A percentile compares a stretch with the other conserved stretches of the same genome.
Evolutionary conservation across 2,329 filamentous ascomycete species (phyloP).

Genomic region (Diaporthe longicolla): DNA sequence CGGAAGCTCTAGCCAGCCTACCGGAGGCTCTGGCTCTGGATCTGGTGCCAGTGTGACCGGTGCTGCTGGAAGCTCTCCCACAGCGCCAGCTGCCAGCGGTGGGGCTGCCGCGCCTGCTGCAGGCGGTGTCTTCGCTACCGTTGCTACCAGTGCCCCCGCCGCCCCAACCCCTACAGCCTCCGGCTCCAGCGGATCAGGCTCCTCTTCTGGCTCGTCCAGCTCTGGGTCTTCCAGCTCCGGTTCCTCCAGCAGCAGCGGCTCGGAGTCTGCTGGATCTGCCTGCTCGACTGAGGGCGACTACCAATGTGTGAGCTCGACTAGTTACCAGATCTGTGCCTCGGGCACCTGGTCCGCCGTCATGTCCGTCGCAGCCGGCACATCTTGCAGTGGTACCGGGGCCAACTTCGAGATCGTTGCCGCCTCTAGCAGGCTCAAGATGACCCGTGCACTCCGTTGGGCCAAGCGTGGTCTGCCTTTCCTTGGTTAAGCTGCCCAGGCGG

Average conservation of each 20-base stretch:
- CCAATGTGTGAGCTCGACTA: slow-evolving; percentile 63
- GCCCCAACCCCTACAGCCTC: slow-evolving; percentile 37
- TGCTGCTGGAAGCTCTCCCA: slow-evolving; percentile 44
- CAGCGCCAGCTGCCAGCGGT: slow-evolving; percentile 44
- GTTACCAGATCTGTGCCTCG: slow-evolving; percentile 67
- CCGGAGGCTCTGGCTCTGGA: slow-evolving; percentile 44
- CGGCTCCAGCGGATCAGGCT: slow-evolving; percentile 43
- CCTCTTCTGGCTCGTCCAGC: slow-evolving; percentile 46
- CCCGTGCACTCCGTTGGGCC: slow-evolving; percentile 35
- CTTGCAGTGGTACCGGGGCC: slow-evolving; percentile 57
- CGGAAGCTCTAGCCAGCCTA: slow-evolving; percentile 33
- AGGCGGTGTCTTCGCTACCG: slow-evolving; percentile 59
- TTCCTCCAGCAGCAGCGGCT: slow-evolving; percentile 45
- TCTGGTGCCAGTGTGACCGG: slow-evolving; percentile 42
- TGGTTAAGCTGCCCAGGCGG: slow-evolving; percentile 25
- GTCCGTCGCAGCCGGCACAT: slow-evolving; percentile 61
- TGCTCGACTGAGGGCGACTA: slow-evolving; percentile 64
- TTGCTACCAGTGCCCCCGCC: slow-evolving; percentile 42
- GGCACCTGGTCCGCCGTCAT: slow-evolving; percentile 61
- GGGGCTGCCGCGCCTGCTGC: slow-evolving; percentile 46
- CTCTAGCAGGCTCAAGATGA: slow-evolving; percentile 41
- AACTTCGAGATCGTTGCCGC: slow-evolving; percentile 46
- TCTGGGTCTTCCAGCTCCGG: slow-evolving; percentile 44
- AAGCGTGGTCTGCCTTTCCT: slow-evolving; percentile 25
- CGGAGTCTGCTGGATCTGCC: slow-evolving; percentile 57